phyloP scores from a whole-genome alignment of 1,284 basidiomycete genomes.

The Ceratobasidium sp. region DNA sequence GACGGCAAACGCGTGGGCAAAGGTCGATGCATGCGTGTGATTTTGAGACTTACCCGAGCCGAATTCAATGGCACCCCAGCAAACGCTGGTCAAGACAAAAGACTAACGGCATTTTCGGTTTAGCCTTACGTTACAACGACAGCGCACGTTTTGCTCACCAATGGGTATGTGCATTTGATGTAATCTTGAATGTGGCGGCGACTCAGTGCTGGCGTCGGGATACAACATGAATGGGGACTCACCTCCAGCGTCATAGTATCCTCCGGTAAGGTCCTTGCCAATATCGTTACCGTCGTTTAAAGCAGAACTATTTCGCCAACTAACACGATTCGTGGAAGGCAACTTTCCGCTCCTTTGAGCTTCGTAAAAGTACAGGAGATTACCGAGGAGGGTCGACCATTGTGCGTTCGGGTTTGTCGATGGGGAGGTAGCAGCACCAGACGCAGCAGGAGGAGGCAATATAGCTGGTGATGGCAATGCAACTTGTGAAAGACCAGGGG shows the following conservation, averaged over 20 bases:
- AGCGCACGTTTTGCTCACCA: conserved; percentile 62
- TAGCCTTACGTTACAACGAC: conserved; percentile 23
- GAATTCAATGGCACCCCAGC: conserved; percentile 88
- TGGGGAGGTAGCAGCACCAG: conserved; percentile 67
- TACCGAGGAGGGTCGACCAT: conserved; percentile 85
- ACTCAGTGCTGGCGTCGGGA: background rate
- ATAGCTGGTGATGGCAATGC: conserved; percentile 73
- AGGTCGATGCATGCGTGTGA: conserved; percentile 29
- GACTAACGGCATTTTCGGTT: conserved; percentile 62
- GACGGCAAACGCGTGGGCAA: conserved; percentile 18
- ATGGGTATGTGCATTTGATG: conserved; percentile 86
- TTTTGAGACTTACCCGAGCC: conserved; percentile 69
- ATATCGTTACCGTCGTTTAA: conserved; percentile 82
- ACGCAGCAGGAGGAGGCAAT: conserved; percentile 72
- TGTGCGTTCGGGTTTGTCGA: conserved; percentile 73
- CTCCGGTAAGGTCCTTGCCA: conserved; percentile 82
- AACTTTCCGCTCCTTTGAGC: conserved; percentile 87
- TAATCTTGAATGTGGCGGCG: conserved; percentile 70
- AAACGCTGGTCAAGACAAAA: conserved; percentile 84
- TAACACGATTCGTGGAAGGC: conserved; percentile 76
- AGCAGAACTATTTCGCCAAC: conserved; percentile 88
- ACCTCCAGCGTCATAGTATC: conserved; percentile 94
- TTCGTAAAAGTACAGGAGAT: conserved; percentile 90
- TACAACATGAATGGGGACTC: conserved; percentile 22
- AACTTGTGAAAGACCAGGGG: conserved; percentile 62